Base-by-base conservation (phyloP, 2,329 filamentous ascomycete genomes). In the Paraconiothyrium sp. region DNA sequence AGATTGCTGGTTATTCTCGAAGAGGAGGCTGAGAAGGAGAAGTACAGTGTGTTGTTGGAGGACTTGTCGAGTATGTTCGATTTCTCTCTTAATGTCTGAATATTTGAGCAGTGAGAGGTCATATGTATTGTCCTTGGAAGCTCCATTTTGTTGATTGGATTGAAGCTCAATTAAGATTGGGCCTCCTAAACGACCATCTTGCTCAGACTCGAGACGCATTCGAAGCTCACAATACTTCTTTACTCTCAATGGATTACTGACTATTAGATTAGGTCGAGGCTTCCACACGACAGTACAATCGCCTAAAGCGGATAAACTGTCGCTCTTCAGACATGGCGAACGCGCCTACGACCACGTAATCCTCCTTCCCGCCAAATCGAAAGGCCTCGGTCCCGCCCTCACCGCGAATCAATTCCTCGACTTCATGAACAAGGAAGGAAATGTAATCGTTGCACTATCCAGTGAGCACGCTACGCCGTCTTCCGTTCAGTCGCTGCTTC, bases 341-440 rank as follows among this genome's bases (percentile, higher is more conserved):
- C 89, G 91, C 78, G 89, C 88, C 66, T 98, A 94, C 81, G 94
- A 98, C 81, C 94, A 99, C 81, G 83, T 98, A 67, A 80, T 98
- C 67, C 86, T 99, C 70, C 88, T 98, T 67, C 95, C 95, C 56
- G 89, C 90, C 62, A 97, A 94, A 81, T 88, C 92, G 35, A 99
- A 99, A 87, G 94, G 92, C 64, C 91, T 97, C 63, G 95, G 95
- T 59, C 93, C 94, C 67, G 89, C 91, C 70, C 83, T 99, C 77
- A 94, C 92, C 2, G 93, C 95, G 56, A 92, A 93, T 76, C 83
- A 90, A 66, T 88, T 99, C 69, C 86, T 98, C 78, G 88, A 98
- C 71, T 99, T 97, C 81, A 83, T 97, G 83, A 95, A 97, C 80
- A 89, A 90, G 60, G 85, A 95, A 61, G 95, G 95, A 79, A 99